Evolutionary conservation across 345 rosid species (phyloP), one percentile per base, ranked within the genome.

Genomic region (Trapa incisa): DNA sequence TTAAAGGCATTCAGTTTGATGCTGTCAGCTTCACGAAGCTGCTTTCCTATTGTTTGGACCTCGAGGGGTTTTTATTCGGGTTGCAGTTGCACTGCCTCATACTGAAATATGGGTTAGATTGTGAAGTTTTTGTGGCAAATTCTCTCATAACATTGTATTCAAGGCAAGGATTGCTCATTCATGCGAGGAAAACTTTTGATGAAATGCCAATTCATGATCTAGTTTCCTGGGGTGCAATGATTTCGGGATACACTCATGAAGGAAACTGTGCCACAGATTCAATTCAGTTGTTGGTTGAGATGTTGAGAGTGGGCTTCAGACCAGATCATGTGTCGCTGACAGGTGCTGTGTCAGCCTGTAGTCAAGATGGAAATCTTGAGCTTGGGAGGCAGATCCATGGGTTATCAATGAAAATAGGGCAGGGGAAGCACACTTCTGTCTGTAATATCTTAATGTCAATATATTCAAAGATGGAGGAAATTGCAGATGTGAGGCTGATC

Each of bases 261-360:
- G 88, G 82, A 22, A 70, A 37, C 68, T 70, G 71, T 14, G 94
- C 89, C 52, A 42, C 61, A 5, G 94, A 90, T 77, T 88, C 94
- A 0, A 79, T 79, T 75, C 45, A 13, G 63, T 70, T 77, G 29
- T 90, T 93, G 70, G 61, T 80, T 68, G 83, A 79, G 56, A 90
- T 90, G 92, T 72, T 78, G 74, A 75, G 81, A 67, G 75, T 58
- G 81, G 87, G 90, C 45, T 74, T 88, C 67, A 74, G 74, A 75
- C 89, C 86, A 68, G 98, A 93, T 83, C 89, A 88, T 68, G 89
- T 93, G 53, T 85, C 96, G 13, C 83, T 90, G 74, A 84, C 86
- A n/a, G 79, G 92, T 68, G 96, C 82, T 50, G 77, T 83, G 66
- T 80, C 97, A 37, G 84, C 91, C 68, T 88, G 97, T 81, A 86